Evolutionary conservation across 176 grass and related monocot genomes (phyloP).

Genomic region (Oryza coarctata): DNA sequence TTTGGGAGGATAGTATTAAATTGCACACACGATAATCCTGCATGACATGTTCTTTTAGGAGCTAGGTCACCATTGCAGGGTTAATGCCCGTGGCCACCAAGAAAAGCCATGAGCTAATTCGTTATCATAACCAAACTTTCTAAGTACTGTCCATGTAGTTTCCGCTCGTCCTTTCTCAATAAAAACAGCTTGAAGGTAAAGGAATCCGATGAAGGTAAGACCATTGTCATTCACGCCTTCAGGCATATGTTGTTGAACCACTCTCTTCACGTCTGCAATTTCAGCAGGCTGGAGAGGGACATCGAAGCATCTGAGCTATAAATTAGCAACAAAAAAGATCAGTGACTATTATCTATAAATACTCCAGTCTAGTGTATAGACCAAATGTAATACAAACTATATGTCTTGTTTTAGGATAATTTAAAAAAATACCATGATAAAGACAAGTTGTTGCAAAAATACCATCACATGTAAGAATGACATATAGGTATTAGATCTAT

Average conservation of each 20-base stretch:
- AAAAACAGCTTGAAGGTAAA: constrained; percentile 91
- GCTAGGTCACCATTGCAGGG: too few species aligned
- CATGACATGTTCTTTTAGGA: too few species aligned
- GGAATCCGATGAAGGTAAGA: constrained; percentile 88
- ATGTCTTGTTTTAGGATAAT: too few species aligned
- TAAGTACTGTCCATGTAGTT: constrained; percentile 94
- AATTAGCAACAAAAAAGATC: background rate
- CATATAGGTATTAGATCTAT: background rate
- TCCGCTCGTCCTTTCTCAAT: constrained; percentile 91
- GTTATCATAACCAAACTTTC: constrained; percentile 97
- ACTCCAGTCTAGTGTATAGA: too few species aligned
- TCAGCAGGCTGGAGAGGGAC: constrained; percentile 84
- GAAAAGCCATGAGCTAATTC: background rate
- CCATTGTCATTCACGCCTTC: constrained; percentile 78
- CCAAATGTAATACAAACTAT: too few species aligned
- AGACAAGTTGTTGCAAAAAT: too few species aligned
- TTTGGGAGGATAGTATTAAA: too few species aligned
- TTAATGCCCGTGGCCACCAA: too few species aligned
- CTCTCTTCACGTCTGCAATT: constrained; percentile 84
- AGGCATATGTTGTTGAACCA: constrained; percentile 92
- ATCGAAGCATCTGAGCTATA: constrained; percentile 83
- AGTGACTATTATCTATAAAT: background rate
- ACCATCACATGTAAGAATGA: too few species aligned
- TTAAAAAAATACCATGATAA: too few species aligned
- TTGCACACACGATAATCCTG: too few species aligned